A percentile compares a stretch with the other conserved stretches of the same genome.
These are phyloP conservation scores for Penicillium coffeae DNA, from an alignment of 495 filamentous ascomycete genomes.

Conservation along the genomic window DNA sequence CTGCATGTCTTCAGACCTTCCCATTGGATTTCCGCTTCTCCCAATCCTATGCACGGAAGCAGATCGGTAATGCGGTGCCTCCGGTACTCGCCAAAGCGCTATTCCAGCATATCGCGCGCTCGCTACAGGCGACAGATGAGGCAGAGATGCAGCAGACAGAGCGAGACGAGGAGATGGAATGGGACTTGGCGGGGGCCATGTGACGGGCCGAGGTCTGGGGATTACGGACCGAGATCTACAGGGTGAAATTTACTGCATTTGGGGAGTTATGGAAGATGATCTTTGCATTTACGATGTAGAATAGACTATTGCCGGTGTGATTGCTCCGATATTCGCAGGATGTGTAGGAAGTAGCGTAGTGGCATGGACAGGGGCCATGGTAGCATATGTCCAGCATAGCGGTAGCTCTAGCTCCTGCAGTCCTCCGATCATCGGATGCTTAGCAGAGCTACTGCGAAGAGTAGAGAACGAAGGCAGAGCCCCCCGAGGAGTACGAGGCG, in stretches of 20 bases:
- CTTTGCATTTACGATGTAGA: too few species aligned
- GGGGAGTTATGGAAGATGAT: too few species aligned
- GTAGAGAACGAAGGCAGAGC: too few species aligned
- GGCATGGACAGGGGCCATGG: too few species aligned
- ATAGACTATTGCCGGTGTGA: neutral
- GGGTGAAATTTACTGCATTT: neutral
- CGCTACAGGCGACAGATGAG: constrained; percentile 56
- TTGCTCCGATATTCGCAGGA: neutral
- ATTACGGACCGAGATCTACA: neutral
- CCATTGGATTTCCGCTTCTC: constrained; percentile 61
- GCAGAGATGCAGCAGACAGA: constrained; percentile 11
- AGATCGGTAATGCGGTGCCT: constrained; percentile 88
- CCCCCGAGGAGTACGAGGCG: too few species aligned
- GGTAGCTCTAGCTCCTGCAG: too few species aligned
- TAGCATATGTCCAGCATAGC: too few species aligned
- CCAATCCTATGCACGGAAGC: constrained; percentile 46
- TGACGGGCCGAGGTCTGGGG: neutral
- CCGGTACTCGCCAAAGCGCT: constrained; percentile 58
- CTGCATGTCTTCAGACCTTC: constrained; percentile 74
- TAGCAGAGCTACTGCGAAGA: too few species aligned
- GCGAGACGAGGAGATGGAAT: neutral
- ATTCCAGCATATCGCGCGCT: constrained; percentile 53
- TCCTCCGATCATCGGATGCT: too few species aligned
- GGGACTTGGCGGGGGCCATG: neutral
- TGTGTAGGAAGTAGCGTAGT: too few species aligned